Base-by-base conservation (phyloP, 805 yeast species). In the Sugiyamaella mastotermitis region DNA sequence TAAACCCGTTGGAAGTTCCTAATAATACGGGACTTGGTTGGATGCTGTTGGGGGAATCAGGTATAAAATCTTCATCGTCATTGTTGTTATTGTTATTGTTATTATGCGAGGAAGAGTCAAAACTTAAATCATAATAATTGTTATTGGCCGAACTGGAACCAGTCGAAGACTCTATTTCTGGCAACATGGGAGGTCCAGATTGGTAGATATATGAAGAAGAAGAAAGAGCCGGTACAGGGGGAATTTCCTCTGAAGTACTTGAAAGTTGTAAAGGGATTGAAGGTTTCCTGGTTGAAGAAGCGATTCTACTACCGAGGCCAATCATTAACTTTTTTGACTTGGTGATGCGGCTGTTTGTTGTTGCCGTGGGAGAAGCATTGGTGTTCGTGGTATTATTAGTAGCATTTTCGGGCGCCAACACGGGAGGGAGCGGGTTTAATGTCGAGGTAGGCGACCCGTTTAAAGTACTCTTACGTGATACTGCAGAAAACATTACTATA, bases 271-370 rank as follows among this genome's bases (percentile, higher is more conserved):
- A n/a, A 27, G 18, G 9, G 6, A 9, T 10, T 11, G 15, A 7
- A 13, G 30, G 14, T 10, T 11, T 17, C 33, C 26, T 35, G 8
- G 32, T 27, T 13, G 36, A 15, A 6, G 38, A 35, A 3, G 40
- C 22, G 13, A 37, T 31, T 14, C 35, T 33, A 27, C 31, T 37
- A n/a, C 40, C 33, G 19, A 37, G 32, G 15, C 40, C 40, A 19
- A 35, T 35, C 40, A 31, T 31, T 15, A 37, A 24, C 29, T 37
- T 37, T 19, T 37, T 37, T 8, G 38, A n/a, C n/a, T n/a, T n/a
- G n/a, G n/a, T n/a, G n/a, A n/a, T n/a, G n/a, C n/a, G n/a, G n/a
- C n/a, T n/a, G n/a, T n/a, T n/a, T n/a, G n/a, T n/a, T n/a, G n/a
- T n/a, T n/a, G n/a, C n/a, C n/a, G n/a, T n/a, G n/a, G n/a, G n/a